Base-by-base conservation (phyloP, 2,329 filamentous ascomycete genomes). In the Zymoseptoria passerinii region DNA sequence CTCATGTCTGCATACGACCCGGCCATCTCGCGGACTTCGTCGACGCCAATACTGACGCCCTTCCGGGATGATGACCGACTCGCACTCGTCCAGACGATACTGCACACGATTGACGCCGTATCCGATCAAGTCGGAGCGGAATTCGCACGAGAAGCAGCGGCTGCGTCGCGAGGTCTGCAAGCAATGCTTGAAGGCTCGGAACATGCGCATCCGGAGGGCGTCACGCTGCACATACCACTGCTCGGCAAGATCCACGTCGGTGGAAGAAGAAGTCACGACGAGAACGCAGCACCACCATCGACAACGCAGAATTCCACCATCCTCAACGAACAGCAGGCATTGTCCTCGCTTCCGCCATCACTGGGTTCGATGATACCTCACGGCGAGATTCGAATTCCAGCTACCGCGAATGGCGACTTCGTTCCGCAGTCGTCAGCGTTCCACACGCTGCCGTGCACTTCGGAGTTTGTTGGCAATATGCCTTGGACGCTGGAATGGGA, bases 401-500 rank as follows among this genome's bases (percentile, higher is more conserved):
- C 19, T 9, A 50, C 8, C 3, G 13, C 23, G n/a, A 23, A 10
- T 7, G 49, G 49, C 49, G 19, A 27, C 8, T 28, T 13, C 9
- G 23, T 27, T 28, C 23, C 50, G 28, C 50, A 27, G 13, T 4
- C 7, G 13, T 44, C 35, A 6, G n/a, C 35, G 3, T 44, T n/a
- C 35, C 16, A 13, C 13, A 16, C 13, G 13, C 35, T 44, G 35
- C 13, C 35, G 35, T 44, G 16, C 35, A 16, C 35, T 44, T 44
- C 35, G 5, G 51, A 55, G n/a, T 18, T 35, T 23, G 28, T 35
- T 23, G 28, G 28, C 20, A 51, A 53, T 16, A 48, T 62, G 50
- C 63, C 63, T 2, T 63, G 63, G 63, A 48, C 59, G 8, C 60
- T 65, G 59, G 58, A 65, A 53, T 57, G 63, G 8, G 58, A 65